These are phyloP conservation scores for Pseudogymnoascus sp. DNA, from an alignment of 2,329 filamentous ascomycete genomes.

Conservation along the genomic window DNA sequence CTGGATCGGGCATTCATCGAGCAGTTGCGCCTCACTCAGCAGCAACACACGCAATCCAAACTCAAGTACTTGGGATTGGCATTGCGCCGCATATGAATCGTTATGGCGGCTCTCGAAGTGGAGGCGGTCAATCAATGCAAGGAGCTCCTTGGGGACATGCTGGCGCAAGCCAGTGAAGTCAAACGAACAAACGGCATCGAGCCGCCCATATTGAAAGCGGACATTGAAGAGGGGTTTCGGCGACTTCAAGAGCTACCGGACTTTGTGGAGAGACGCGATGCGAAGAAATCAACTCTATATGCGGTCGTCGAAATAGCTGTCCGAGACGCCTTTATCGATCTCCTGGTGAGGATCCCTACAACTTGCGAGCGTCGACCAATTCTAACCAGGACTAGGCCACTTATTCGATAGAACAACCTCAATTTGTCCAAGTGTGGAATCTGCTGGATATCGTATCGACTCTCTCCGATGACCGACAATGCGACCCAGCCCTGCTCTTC, in stretches of 20 bases:
- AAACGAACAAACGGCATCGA: slow-evolving; percentile 59
- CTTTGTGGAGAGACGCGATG: slow-evolving; percentile 18
- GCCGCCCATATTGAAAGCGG: slow-evolving; percentile 62
- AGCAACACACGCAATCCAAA: neutral
- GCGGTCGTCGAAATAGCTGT: slow-evolving; percentile 76
- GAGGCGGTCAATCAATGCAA: slow-evolving; percentile 45
- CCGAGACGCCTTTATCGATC: slow-evolving; percentile 67
- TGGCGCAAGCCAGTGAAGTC: slow-evolving; percentile 47
- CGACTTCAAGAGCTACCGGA: slow-evolving; percentile 37
- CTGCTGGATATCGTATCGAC: slow-evolving; percentile 85
- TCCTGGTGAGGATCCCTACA: slow-evolving; percentile 52
- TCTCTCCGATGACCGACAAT: slow-evolving; percentile 71
- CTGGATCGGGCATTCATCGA: neutral
- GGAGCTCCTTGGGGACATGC: slow-evolving; percentile 45
- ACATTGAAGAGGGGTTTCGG: slow-evolving; percentile 45
- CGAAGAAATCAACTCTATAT: slow-evolving; percentile 45
- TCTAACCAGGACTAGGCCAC: slow-evolving; percentile 49
- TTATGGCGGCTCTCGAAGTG: slow-evolving; percentile 46
- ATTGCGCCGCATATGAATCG: slow-evolving; percentile 8
- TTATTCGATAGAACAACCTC: slow-evolving; percentile 65
- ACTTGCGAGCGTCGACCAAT: slow-evolving; percentile 20
- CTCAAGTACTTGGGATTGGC: neutral
- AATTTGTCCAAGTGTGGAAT: slow-evolving; percentile 84
- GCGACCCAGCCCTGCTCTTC: slow-evolving; percentile 72
- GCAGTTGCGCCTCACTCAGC: neutral